Evolutionary conservation across 345 rosid species (phyloP).

Genomic region (Brassica carinata): DNA sequence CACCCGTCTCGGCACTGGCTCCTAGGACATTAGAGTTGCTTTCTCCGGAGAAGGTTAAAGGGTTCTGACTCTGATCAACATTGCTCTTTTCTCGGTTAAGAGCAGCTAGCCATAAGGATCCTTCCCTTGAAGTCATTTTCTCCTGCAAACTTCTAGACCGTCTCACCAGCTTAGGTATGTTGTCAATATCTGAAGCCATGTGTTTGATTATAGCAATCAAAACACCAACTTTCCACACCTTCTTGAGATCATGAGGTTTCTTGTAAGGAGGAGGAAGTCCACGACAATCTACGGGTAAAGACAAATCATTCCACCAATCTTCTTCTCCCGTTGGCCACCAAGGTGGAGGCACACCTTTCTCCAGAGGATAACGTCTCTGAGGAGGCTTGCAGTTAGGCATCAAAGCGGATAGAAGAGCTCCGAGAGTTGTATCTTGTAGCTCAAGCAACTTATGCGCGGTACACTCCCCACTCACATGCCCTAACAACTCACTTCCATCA

Average conservation of each 20-base stretch:
- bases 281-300: neutral
- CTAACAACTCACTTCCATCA: constrained; percentile 40
- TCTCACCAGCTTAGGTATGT: neutral
- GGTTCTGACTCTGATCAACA: constrained; percentile 51
- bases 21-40: neutral
- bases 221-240: neutral
- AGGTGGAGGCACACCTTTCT: neutral
- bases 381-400: neutral
- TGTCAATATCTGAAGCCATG: neutral
- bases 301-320: neutral
- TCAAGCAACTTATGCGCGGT: constrained; percentile 84
- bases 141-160: neutral
- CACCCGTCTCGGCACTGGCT: constrained; percentile 29
- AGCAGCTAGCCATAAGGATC: constrained; percentile 68
- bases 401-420: constrained; percentile 70
- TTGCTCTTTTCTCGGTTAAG: constrained; percentile 73
- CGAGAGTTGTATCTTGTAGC: constrained; percentile 96
- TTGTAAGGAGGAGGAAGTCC: neutral
- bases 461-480: constrained; percentile 49
- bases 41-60: constrained; percentile 37
- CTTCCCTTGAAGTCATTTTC: constrained; percentile 79
- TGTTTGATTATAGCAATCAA: neutral
- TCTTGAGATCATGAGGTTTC: constrained; percentile 1
- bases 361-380: neutral
- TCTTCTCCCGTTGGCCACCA: neutral